Percentiles rank a stretch among this genome's conserved stretches.
These are phyloP conservation scores for Gillenia trifoliata DNA, from an alignment of 306 rosid genomes.

Conservation along the genomic window DNA sequence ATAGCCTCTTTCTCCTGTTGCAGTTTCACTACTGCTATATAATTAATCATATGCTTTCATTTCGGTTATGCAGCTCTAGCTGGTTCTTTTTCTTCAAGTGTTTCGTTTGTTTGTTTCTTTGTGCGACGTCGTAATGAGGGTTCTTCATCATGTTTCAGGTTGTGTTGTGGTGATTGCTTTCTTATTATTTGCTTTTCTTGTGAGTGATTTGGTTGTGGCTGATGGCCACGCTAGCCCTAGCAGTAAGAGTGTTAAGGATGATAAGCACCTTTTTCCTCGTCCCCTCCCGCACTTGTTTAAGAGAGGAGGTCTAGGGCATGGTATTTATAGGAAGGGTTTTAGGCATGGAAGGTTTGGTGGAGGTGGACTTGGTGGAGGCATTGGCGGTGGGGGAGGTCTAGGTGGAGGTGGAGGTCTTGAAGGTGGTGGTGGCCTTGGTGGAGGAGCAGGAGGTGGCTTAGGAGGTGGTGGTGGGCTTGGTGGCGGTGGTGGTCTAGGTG, in stretches of 20 bases:
- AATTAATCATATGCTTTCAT: not conserved
- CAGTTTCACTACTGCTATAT: conserved; percentile 13
- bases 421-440: conserved; percentile 26
- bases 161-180: conserved; percentile 11
- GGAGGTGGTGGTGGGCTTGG: conserved; percentile 26
- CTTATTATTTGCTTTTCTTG: conserved; percentile 16
- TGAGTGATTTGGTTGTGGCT: conserved; percentile 26
- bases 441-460: conserved; percentile 30
- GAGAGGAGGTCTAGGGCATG: conserved; percentile 28
- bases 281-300: conserved; percentile 22
- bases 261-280: conserved; percentile 22
- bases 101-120: not conserved
- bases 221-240: conserved; percentile 3
- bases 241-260: conserved; percentile 16
- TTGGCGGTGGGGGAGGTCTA: conserved; percentile 5
- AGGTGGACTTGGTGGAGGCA: conserved; percentile 25
- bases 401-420: conserved; percentile 19
- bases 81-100: not conserved
- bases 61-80: not conserved
- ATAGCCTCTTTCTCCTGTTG: not conserved
- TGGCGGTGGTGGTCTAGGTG: conserved; percentile 32
- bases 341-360: conserved; percentile 20
- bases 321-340: conserved; percentile 28
- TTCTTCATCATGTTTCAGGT: not conserved
- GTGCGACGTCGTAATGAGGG: not conserved